Conservation (phyloP, 1,139 yeast species). For the Trichomonascaceae sp. region DNA sequence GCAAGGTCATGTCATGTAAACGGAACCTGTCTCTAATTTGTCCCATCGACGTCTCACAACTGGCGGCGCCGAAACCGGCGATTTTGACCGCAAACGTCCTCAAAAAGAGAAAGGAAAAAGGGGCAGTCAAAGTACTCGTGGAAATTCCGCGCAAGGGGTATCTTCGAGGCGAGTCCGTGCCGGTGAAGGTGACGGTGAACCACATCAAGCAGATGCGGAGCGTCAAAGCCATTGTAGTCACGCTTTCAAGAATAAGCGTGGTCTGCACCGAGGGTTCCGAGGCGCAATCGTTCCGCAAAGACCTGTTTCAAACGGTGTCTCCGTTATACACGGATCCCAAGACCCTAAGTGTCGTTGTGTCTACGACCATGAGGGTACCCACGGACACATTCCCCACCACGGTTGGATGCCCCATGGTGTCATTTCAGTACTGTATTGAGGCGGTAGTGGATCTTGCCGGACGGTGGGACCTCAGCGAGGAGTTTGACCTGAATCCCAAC, state of each 20-base stretch:
- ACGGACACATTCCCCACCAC: conserved; percentile 82
- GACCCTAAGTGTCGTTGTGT: conserved; percentile 43
- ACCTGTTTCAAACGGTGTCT: conserved; percentile 60
- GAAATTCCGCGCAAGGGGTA: conserved; percentile 58
- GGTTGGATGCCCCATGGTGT: conserved; percentile 55
- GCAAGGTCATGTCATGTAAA: conserved; percentile 15
- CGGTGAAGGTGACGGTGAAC: conserved; percentile 49
- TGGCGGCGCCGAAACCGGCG: conserved; percentile 59
- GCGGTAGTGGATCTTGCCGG: conserved; percentile 59
- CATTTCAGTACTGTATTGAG: conserved; percentile 78
- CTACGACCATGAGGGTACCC: conserved; percentile 59
- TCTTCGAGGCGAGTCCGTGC: conserved; percentile 65
- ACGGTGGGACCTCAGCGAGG: conserved; percentile 23
- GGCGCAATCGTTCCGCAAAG: conserved; percentile 71
- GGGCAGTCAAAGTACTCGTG: conserved; percentile 32
- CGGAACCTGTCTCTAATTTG: conserved; percentile 47
- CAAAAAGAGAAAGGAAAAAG: conserved; percentile 19
- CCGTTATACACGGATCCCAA: conserved; percentile 72
- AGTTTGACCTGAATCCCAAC: neutral
- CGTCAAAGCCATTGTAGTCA: conserved; percentile 64
- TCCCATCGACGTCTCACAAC: conserved; percentile 58
- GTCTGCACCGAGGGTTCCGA: conserved; percentile 42
- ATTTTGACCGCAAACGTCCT: conserved; percentile 43
- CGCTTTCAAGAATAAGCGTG: conserved; percentile 69
- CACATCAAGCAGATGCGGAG: conserved; percentile 64